These are phyloP conservation scores for Esteya vermicola DNA, from an alignment of 2,329 filamentous ascomycete genomes.

Conservation along the genomic window DNA sequence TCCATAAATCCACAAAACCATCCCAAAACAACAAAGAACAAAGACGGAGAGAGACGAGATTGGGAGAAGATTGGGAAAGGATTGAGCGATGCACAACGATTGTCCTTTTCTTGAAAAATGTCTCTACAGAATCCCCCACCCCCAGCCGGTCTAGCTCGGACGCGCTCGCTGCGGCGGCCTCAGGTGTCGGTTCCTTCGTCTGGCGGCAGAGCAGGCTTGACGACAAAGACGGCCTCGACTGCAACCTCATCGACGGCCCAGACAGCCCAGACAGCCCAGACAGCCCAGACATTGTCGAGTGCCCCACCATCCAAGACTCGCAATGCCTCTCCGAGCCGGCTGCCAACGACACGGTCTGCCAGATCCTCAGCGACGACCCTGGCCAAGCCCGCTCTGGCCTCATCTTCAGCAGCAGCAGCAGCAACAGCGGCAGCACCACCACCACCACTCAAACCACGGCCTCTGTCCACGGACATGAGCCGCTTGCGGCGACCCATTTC, in stretches of 20 bases:
- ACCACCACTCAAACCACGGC: not conserved
- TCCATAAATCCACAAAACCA: too few species aligned
- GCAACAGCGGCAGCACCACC: not conserved
- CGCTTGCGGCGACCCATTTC: too few species aligned
- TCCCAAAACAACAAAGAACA: not conserved
- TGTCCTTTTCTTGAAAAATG: too few species aligned
- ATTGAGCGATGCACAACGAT: too few species aligned
- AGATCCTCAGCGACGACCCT: slow-evolving; percentile 4
- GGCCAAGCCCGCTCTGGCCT: too few species aligned
- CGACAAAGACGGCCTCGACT: not conserved
- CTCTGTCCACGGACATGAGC: not conserved
- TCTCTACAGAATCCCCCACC: slow-evolving; percentile 14
- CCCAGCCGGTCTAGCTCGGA: slow-evolving; percentile 22
- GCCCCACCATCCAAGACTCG: too few species aligned
- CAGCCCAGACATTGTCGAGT: too few species aligned
- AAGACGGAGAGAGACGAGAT: not conserved
- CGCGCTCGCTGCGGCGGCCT: slow-evolving; percentile 34
- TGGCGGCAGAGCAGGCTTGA: not conserved
- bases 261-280: too few species aligned
- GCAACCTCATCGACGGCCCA: too few species aligned
- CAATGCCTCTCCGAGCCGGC: too few species aligned
- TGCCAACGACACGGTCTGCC: too few species aligned
- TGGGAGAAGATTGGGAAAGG: not conserved
- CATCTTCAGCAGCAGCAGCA: not conserved
- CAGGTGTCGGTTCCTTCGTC: slow-evolving; percentile 10